phyloP scores from a whole-genome alignment of 352 stramenopile genomes.

The Pythium plurisporium region DNA sequence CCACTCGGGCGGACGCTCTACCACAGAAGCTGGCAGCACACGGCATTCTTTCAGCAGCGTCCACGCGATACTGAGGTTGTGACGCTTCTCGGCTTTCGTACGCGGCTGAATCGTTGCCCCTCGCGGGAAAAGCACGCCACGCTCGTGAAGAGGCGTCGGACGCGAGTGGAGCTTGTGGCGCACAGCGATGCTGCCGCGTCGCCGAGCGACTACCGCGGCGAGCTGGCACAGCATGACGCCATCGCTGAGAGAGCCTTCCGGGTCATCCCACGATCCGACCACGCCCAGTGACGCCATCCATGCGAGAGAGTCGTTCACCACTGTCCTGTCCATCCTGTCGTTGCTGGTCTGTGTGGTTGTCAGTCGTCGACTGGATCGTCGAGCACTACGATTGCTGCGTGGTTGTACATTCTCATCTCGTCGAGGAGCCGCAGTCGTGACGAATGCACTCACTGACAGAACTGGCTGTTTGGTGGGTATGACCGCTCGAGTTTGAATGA shows the following conservation, averaged over 20 bases:
- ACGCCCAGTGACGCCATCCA: background rate
- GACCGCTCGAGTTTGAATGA: no score
- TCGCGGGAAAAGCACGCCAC: background rate
- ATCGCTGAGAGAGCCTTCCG: background rate
- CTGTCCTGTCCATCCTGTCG: background rate
- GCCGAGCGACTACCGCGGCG: background rate
- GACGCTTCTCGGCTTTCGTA: conserved; percentile 8
- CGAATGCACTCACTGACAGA: no score
- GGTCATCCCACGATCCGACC: background rate
- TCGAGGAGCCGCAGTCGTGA: no score
- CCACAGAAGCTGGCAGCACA: background rate
- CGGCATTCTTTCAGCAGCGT: background rate
- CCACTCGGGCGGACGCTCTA: background rate
- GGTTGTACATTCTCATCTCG: no score
- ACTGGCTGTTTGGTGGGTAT: no score
- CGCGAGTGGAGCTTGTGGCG: conserved; percentile 11
- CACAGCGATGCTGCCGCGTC: conserved; percentile 6
- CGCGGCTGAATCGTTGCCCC: conserved; percentile 1
- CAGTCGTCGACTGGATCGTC: no score
- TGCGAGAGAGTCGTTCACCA: background rate
- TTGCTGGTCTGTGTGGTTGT: background rate
- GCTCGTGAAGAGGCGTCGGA: background rate
- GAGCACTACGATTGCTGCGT: background rate
- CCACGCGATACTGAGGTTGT: conserved; percentile 5
- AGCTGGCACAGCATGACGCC: conserved; percentile 10